Conservation (phyloP, 75 land plant genomes). For the Gnetum montanum region DNA sequence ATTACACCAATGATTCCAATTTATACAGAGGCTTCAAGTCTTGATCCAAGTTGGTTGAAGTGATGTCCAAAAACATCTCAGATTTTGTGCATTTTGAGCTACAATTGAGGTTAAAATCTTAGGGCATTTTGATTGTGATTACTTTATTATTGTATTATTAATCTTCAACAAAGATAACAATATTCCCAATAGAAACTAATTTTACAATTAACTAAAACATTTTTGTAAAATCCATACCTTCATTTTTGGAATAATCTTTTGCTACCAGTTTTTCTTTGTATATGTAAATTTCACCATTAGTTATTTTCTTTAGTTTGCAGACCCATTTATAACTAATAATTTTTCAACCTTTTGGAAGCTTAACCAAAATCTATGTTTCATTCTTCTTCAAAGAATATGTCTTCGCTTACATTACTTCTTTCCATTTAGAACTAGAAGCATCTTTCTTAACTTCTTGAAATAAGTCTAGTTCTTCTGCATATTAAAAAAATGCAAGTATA, state of each 20-base stretch:
- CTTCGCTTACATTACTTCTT: background rate
- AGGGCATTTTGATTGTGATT: too few species aligned
- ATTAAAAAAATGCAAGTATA: background rate
- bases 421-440: background rate
- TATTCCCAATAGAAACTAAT: background rate
- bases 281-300: background rate
- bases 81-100: too few species aligned
- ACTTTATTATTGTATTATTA: too few species aligned
- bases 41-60: too few species aligned
- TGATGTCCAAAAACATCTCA: too few species aligned
- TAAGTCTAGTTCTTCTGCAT: background rate
- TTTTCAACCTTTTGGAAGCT: background rate
- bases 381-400: background rate
- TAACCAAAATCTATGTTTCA: background rate
- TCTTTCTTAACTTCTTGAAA: background rate
- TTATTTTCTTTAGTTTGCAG: background rate
- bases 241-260: background rate
- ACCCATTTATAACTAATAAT: background rate
- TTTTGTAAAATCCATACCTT: background rate
- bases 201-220: background rate
- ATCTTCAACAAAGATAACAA: too few species aligned
- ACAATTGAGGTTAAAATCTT: too few species aligned
- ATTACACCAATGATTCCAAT: too few species aligned
- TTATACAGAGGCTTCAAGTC: too few species aligned
- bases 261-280: background rate